Percentiles rank a stretch among this genome's conserved stretches.
These are phyloP conservation scores for Cinnamomum micranthum DNA, from an alignment of 164 flowering plant species.

Conservation along the genomic window DNA sequence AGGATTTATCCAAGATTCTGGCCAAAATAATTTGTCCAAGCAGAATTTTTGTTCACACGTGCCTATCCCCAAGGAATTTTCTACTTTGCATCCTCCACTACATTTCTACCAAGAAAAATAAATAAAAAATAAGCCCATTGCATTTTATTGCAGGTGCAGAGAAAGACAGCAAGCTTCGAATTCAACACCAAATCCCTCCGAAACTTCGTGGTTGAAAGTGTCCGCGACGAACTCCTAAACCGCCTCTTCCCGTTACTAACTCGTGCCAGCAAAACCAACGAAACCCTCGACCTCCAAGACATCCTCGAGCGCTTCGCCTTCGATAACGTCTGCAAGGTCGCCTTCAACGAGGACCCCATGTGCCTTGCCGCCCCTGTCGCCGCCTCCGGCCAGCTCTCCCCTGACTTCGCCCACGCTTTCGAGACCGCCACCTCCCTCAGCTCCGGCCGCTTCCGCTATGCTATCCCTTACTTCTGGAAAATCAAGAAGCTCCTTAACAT, in stretches of 20 bases:
- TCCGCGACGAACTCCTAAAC: background rate
- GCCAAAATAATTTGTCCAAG: too few relatives aligned
- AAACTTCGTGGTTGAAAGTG: constrained; percentile 3
- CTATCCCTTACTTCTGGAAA: constrained; percentile 21
- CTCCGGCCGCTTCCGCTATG: constrained; percentile 40
- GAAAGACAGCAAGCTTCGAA: constrained; percentile 49
- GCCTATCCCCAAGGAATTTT: too few relatives aligned
- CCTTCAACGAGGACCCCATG: constrained; percentile 45
- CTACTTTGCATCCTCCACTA: too few relatives aligned
- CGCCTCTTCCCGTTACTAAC: background rate
- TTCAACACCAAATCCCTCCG: constrained; percentile 38
- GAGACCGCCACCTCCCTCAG: constrained; percentile 51
- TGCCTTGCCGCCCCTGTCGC: constrained; percentile 23
- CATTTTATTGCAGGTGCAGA: constrained; percentile 13
- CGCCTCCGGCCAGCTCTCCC: background rate
- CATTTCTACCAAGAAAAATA: too few relatives aligned
- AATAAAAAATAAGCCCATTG: too few relatives aligned
- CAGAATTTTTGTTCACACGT: too few relatives aligned
- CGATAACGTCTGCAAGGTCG: constrained; percentile 51
- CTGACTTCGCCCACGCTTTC: constrained; percentile 46
- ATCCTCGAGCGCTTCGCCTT: constrained; percentile 55
- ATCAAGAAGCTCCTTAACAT: constrained; percentile 39
- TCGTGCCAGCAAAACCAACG: background rate
- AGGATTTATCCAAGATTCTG: too few relatives aligned
- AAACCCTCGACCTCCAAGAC: constrained; percentile 46